Percentiles rank a stretch among this genome's conserved stretches.
These are phyloP conservation scores for Chytriomyces confervae DNA, from an alignment of 192 early-diverging fungal genomes.

Conservation along the genomic window DNA sequence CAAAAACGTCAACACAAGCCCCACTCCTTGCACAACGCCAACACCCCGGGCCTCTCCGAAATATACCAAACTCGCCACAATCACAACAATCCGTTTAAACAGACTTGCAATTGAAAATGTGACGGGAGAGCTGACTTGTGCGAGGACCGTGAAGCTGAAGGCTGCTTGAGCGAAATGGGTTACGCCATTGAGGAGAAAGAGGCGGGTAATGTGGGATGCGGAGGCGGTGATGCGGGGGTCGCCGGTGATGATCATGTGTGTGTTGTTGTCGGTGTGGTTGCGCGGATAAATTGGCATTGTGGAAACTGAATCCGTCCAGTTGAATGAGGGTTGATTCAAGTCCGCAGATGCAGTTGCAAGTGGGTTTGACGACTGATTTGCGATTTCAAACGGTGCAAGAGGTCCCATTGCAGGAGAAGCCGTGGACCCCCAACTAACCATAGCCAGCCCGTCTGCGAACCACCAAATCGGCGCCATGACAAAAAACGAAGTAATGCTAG, in stretches of 20 bases:
- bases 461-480: constrained; percentile 84
- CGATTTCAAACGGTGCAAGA: neutral
- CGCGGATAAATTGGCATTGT: neutral
- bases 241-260: neutral
- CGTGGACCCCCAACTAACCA: constrained; percentile 21
- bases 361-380: constrained; percentile 8
- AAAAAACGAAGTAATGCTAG: constrained; percentile 69
- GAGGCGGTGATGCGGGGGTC: constrained; percentile 26
- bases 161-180: constrained; percentile 82
- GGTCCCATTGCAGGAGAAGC: constrained; percentile 14
- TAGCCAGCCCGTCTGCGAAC: constrained; percentile 66
- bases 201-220: constrained; percentile 41
- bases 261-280: neutral
- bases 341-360: constrained; percentile 26
- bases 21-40: constrained; percentile 67
- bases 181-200: constrained; percentile 79
- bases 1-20: constrained; percentile 79
- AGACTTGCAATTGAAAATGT: constrained; percentile 87
- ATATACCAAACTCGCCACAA: constrained; percentile 81
- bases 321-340: neutral
- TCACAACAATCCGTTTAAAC: constrained; percentile 90
- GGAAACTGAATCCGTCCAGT: neutral
- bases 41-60: constrained; percentile 76
- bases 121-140: constrained; percentile 74
- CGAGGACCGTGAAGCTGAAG: constrained; percentile 82